Base-by-base conservation (phyloP, 1,284 basidiomycete species). In the Cerioporus squamosus region DNA sequence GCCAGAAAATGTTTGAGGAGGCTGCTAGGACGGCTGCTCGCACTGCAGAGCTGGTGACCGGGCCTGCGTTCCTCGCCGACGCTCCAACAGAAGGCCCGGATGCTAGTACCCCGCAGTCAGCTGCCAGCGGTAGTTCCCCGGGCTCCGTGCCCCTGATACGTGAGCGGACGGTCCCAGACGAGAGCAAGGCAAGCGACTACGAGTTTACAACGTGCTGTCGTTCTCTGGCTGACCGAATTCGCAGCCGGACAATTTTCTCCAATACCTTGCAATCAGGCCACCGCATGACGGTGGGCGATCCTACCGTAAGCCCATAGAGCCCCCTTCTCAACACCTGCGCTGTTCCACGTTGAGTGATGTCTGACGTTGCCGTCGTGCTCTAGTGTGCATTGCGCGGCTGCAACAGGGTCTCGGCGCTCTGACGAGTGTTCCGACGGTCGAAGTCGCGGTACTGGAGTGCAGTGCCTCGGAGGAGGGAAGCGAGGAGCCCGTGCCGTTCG, bases 11-110 rank as follows among this genome's bases (percentile, higher is more conserved):
- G 55, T 92, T 92, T 75, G 74, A 73, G 62, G 78, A 79, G 63
- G 88, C 88, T 54, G 83, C 87, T 60, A 78, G 78, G 60, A 88
- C 87, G 50, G 79, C 83, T 48, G 82, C 82, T 64, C 85, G 87
- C 65, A 84, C 86, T 62, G 84, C 85, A 63, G 72, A 74, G 60
- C 74, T 84, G 48, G 50, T 65, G 55, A 56, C 64, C 44, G 56
- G 52, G n/a, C 52, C 53, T 17, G 40, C 51, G 23, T 50, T 47
- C 7, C n/a, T 18, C 20, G 40, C 5, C 8, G n/a, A 9, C 52
- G 54, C 57, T 5, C 50, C 52, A 26, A 26, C 56, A 29, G 40
- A 53, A 15, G 57, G 44, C 15, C 51, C 53, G 52, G 53, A 39
- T 38, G 20, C 10, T 15, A 40, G 14, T 18, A 47, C 39, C 48